Base-by-base conservation (phyloP, 495 filamentous ascomycete species). In the Penicillium daleae region DNA sequence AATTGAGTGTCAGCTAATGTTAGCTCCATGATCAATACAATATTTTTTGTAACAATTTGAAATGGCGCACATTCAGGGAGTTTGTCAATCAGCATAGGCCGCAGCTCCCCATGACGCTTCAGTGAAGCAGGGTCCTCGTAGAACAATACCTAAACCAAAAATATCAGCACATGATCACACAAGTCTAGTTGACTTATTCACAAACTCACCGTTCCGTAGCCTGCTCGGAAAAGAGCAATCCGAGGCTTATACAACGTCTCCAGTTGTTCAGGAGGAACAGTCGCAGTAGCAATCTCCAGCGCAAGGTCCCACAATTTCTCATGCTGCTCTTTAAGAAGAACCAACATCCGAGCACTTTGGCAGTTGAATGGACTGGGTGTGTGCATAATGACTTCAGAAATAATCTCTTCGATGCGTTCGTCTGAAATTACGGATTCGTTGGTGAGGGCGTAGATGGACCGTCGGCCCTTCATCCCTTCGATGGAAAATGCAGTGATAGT, bases 111-210 rank as follows among this genome's bases (percentile, higher is more conserved):
- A 60, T 88, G 71, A 22, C 52, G 69, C 55, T 81, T 61, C 61
- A 90, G 77, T 35, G 78, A 73, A 26, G 71, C 65, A 37, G 76
- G 74, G 77, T 87, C 85, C 74, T 87, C 83, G 76, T 85, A 91
- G 79, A 89, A 89, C 51, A 90, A 77, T 59, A 85, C 73, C 85
- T 61, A 17, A 52, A 9, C 26, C 6, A n/a, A 24, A 33, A 3
- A 31, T 22, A 9, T 59, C 24, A 48, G 61, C 15, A 31, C 19
- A 54, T 8, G 15, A 33, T 31, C 40, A 27, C n/a, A 44, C 35
- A n/a, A 15, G 7, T 15, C 8, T 27, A 39, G 3, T 22, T 4
- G 1, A 13, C 0, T 10, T 26, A n/a, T 6, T 10, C 1, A 7
- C 6, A 21, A 27, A 65, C 56, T 52, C 2, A 68, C 67, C 0